phyloP scores from a whole-genome alignment of 2,329 filamentous ascomycete species.

The Colletotrichum coccodes region DNA sequence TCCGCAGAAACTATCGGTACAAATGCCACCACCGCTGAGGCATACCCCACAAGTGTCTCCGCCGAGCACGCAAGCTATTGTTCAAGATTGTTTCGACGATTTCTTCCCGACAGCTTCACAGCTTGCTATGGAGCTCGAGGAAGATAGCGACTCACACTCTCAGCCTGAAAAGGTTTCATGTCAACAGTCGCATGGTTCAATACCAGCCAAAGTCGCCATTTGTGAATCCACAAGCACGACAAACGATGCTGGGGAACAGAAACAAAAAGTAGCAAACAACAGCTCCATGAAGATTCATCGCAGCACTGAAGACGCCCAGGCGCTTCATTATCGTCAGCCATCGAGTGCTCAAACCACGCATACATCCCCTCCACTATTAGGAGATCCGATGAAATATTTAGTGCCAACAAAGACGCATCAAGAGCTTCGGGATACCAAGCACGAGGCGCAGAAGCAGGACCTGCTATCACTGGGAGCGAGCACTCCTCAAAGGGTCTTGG shows the following conservation, averaged over 20 bases:
- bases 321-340: neutral
- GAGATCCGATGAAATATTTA: neutral
- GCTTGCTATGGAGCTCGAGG: constrained; percentile 62
- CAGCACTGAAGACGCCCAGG: no score
- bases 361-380: neutral
- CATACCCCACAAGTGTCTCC: constrained; percentile 37
- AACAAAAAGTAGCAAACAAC: no score
- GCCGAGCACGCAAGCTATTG: constrained; percentile 63
- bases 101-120: constrained; percentile 68
- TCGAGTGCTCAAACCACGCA: neutral
- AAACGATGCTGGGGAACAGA: neutral
- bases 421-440: neutral
- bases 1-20: neutral
- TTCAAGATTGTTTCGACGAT: constrained; percentile 59
- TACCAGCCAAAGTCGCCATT: neutral
- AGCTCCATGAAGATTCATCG: neutral
- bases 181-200: neutral
- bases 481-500: neutral
- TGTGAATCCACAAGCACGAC: neutral
- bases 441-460: neutral
- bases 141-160: constrained; percentile 37
- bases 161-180: neutral
- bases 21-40: neutral
- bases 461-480: neutral
- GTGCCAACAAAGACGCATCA: neutral